A percentile compares a stretch with the other conserved stretches of the same genome.
phyloP scores from a whole-genome alignment of 2,329 filamentous ascomycete genomes.

The Phaeosphaeria sp. region DNA sequence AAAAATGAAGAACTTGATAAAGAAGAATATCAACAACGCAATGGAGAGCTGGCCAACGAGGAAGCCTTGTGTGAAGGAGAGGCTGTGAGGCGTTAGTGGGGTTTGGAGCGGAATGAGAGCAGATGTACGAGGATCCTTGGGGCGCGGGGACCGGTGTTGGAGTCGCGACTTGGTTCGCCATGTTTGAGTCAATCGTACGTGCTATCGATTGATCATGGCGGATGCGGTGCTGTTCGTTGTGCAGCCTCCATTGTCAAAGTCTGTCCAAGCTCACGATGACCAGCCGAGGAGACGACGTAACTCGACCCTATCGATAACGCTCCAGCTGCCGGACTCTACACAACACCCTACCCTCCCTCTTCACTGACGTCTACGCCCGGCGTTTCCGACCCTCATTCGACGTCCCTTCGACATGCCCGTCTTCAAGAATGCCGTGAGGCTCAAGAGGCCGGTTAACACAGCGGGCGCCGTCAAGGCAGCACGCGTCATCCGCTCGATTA shows the following conservation, averaged over 20 bases:
- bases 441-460: constrained; percentile 16
- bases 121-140: constrained; percentile 26
- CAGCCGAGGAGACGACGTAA: constrained; percentile 1
- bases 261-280: neutral
- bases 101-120: constrained; percentile 7
- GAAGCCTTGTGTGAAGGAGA: constrained; percentile 93
- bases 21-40: constrained; percentile 86
- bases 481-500: constrained; percentile 36
- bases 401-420: constrained; percentile 15
- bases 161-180: constrained; percentile 22
- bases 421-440: constrained; percentile 21
- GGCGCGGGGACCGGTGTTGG: constrained; percentile 21
- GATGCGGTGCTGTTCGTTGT: too few relatives aligned
- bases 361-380: neutral
- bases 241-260: neutral
- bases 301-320: constrained; percentile 12
- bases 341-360: constrained; percentile 6
- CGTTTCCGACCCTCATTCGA: neutral
- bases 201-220: constrained; percentile 11
- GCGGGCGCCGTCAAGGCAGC: constrained; percentile 29
- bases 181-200: constrained; percentile 7
- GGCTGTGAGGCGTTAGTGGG: constrained; percentile 56
- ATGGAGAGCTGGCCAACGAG: constrained; percentile 93
- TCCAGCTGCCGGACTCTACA: constrained; percentile 1
- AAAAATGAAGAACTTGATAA: constrained; percentile 99